phyloP scores from a whole-genome alignment of 1,139 yeast genomes.

The Zygosaccharomyces sapae region DNA sequence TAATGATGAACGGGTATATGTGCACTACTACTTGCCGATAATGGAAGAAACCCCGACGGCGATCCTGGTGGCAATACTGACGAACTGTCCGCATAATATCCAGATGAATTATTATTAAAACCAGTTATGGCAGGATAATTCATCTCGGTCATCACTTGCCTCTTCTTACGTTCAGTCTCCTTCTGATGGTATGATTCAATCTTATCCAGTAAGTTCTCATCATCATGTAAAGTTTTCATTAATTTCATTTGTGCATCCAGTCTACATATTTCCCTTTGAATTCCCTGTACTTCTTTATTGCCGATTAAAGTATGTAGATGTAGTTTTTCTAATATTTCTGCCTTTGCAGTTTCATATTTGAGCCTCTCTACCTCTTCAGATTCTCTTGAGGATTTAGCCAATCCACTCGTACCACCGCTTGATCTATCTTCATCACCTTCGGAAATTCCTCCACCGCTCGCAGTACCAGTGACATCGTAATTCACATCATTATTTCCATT shows the following conservation, averaged over 20 bases:
- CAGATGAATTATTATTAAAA: slow-evolving; percentile 7
- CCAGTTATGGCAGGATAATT: slow-evolving; percentile 3
- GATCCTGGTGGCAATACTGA: slow-evolving; percentile 4
- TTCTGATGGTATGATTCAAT: slow-evolving; percentile 28
- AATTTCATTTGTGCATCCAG: slow-evolving; percentile 59
- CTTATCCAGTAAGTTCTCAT: slow-evolving; percentile 30
- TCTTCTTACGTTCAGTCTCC: slow-evolving; percentile 18
- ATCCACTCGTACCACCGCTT: slow-evolving; percentile 1
- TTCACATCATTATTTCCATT: slow-evolving; percentile 17
- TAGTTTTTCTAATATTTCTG: slow-evolving; percentile 41
- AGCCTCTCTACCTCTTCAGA: slow-evolving; percentile 33
- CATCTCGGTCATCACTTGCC: slow-evolving; percentile 9
- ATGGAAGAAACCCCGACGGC: slow-evolving; percentile 7
- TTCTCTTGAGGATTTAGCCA: slow-evolving; percentile 17
- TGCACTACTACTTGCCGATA: slow-evolving; percentile 13
- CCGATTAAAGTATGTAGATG: slow-evolving; percentile 68
- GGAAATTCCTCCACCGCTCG: not conserved
- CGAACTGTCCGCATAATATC: slow-evolving; percentile 10
- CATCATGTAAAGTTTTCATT: slow-evolving; percentile 52
- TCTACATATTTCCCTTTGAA: slow-evolving; percentile 61
- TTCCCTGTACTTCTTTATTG: slow-evolving; percentile 57
- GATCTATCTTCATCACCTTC: slow-evolving; percentile 16
- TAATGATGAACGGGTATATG: slow-evolving; percentile 25
- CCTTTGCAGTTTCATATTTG: slow-evolving; percentile 32
- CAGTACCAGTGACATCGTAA: slow-evolving; percentile 11